A percentile compares a stretch with the other conserved stretches of the same genome.
Evolutionary conservation across 2,329 filamentous ascomycete genomes (phyloP).

Genomic region (Nannizzia gypsea): DNA sequence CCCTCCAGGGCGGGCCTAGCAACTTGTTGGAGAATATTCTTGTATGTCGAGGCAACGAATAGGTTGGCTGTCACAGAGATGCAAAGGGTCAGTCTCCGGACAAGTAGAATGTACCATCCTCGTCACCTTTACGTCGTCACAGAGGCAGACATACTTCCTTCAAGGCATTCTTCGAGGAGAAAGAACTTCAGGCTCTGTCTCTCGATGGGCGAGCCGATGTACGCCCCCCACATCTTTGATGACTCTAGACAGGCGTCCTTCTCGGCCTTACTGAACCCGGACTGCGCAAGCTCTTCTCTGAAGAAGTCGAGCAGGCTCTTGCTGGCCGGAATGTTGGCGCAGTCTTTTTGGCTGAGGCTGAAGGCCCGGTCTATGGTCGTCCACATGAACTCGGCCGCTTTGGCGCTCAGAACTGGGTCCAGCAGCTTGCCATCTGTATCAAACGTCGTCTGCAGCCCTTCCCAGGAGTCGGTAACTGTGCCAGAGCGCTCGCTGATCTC

Average conservation of each 20-base stretch:
- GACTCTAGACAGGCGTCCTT: conserved; percentile 42
- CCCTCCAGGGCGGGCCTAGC: conserved; percentile 36
- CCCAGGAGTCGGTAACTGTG: conserved; percentile 41
- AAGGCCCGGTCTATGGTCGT: conserved; percentile 48
- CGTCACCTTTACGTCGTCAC: neutral
- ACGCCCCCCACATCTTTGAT: conserved; percentile 51
- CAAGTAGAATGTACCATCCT: neutral
- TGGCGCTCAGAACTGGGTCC: conserved; percentile 21
- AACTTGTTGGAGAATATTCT: conserved; percentile 44
- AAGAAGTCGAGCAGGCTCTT: conserved; percentile 49
- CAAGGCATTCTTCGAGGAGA: conserved; percentile 54
- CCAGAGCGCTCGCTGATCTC: conserved; percentile 43
- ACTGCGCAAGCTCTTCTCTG: conserved; percentile 36
- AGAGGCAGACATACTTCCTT: conserved; percentile 37
- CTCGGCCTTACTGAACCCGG: conserved; percentile 29
- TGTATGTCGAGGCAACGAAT: conserved; percentile 51
- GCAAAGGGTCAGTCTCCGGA: conserved; percentile 6
- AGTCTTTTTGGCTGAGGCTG: conserved; percentile 44
- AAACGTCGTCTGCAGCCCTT: conserved; percentile 40
- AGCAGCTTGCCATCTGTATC: conserved; percentile 37
- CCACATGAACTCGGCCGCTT: conserved; percentile 42
- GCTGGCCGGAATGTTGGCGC: conserved; percentile 39
- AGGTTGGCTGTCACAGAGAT: conserved; percentile 41
- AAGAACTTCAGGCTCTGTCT: conserved; percentile 53
- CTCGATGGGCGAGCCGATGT: conserved; percentile 49